Percentiles rank a stretch among this genome's conserved stretches.
These are phyloP conservation scores for Pichia norvegensis DNA, from an alignment of 1,139 yeast genomes.

Conservation along the genomic window DNA sequence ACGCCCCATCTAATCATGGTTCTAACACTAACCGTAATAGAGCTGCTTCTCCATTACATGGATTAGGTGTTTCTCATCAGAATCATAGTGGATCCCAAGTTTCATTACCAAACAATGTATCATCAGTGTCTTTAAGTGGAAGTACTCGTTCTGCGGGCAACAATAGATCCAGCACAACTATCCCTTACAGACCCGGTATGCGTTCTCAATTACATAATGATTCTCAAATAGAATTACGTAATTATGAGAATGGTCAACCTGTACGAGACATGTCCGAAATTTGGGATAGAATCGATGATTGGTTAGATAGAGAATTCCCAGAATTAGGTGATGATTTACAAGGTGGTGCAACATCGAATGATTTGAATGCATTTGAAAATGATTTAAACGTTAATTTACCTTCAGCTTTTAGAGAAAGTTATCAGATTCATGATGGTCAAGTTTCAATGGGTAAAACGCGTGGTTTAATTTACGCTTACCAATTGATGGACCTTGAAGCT, in stretches of 20 bases:
- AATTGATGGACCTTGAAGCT: conserved; percentile 62
- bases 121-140: conserved; percentile 25
- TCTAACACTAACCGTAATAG: neutral
- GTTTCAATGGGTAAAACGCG: conserved; percentile 54
- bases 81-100: conserved; percentile 18
- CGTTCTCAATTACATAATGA: conserved; percentile 35
- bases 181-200: conserved; percentile 35
- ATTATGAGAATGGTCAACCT: conserved; percentile 48
- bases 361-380: conserved; percentile 67
- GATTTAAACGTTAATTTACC: conserved; percentile 65
- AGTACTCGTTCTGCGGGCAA: conserved; percentile 8
- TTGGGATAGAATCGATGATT: conserved; percentile 66
- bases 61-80: neutral
- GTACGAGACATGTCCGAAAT: conserved; percentile 66
- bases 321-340: conserved; percentile 68
- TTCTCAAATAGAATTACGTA: conserved; percentile 38
- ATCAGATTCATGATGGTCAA: conserved; percentile 75
- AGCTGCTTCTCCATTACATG: neutral
- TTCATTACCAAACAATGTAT: conserved; percentile 24
- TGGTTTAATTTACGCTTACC: conserved; percentile 66
- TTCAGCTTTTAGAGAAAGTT: conserved; percentile 66
- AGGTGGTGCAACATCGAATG: conserved; percentile 66
- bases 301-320: conserved; percentile 74
- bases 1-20: conserved; percentile 3
- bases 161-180: conserved; percentile 18